Evolutionary conservation across 306 rosid species (phyloP).

Genomic region (Quillaja saponaria): DNA sequence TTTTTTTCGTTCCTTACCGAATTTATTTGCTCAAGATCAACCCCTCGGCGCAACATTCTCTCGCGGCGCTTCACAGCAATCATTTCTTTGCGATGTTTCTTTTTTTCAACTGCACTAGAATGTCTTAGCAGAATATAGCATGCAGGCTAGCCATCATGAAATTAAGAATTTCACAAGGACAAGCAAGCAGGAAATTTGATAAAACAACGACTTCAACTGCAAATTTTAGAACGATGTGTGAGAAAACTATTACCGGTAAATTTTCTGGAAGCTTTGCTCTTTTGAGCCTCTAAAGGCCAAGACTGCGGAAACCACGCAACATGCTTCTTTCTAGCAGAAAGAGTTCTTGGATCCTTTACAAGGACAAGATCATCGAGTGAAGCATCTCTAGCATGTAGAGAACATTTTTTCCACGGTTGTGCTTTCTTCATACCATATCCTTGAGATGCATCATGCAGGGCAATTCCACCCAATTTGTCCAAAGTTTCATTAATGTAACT

Average conservation of each 20-base stretch:
- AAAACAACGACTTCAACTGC: no score
- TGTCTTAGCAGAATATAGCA: conserved; percentile 22
- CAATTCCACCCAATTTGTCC: conserved; percentile 71
- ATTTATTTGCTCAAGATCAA: conserved; percentile 76
- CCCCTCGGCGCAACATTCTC: conserved; percentile 74
- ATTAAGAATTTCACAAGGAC: no score
- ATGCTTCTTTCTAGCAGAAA: conserved; percentile 60
- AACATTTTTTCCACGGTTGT: conserved; percentile 47
- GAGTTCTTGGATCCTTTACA: conserved; percentile 58
- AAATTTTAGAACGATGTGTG: no score
- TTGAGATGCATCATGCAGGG: conserved; percentile 77
- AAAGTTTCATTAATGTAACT: conserved; percentile 55
- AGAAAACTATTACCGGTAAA: conserved; percentile 54
- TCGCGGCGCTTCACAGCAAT: conserved; percentile 70
- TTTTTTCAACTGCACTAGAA: conserved; percentile 65
- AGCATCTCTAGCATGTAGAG: conserved; percentile 32
- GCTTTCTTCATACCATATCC: conserved; percentile 63
- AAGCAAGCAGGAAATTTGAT: no score
- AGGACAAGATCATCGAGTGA: conserved; percentile 54
- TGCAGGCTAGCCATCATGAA: no score
- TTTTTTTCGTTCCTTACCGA: conserved; percentile 61
- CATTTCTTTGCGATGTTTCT: conserved; percentile 72
- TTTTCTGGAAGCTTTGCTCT: conserved; percentile 58
- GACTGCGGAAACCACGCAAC: conserved; percentile 56
- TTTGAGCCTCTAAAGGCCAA: conserved; percentile 74